A percentile compares a stretch with the other conserved stretches of the same genome.
Conservation (phyloP, 495 filamentous ascomycete species). For the Penicillium simplicissimum region DNA sequence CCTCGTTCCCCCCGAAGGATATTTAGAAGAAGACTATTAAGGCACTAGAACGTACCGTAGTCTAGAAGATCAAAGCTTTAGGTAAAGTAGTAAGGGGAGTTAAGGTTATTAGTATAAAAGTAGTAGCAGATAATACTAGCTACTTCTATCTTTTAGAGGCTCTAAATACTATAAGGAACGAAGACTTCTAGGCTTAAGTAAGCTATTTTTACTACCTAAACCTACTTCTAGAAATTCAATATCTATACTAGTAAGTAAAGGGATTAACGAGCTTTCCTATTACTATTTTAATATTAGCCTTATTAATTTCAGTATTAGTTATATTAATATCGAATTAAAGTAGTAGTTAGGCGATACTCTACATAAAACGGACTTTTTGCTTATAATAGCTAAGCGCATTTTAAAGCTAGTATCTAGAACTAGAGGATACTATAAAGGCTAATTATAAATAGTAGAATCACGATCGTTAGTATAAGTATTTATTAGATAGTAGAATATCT, state of each 20-base stretch:
- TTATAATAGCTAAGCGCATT: neutral
- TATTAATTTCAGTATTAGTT: neutral
- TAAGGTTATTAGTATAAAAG: neutral
- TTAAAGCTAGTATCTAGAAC: no score
- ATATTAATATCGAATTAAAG: neutral
- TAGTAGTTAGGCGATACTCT: neutral
- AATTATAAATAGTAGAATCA: no score
- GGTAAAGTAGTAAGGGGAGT: neutral
- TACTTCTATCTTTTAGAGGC: neutral
- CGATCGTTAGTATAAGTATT: no score
- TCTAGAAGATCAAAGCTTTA: neutral
- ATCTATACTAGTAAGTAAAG: neutral
- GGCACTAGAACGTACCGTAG: neutral
- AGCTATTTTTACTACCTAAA: neutral
- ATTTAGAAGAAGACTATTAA: neutral
- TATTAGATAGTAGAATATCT: no score
- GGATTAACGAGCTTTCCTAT: neutral
- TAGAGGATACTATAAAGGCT: no score
- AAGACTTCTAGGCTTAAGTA: neutral
- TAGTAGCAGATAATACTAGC: neutral
- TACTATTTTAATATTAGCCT: neutral
- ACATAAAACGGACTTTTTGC: neutral
- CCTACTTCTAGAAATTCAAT: neutral
- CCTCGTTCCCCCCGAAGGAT: neutral
- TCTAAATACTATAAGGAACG: neutral